These are phyloP conservation scores for Huntiella decipiens DNA, from an alignment of 2,329 filamentous ascomycete genomes.

Conservation along the genomic window DNA sequence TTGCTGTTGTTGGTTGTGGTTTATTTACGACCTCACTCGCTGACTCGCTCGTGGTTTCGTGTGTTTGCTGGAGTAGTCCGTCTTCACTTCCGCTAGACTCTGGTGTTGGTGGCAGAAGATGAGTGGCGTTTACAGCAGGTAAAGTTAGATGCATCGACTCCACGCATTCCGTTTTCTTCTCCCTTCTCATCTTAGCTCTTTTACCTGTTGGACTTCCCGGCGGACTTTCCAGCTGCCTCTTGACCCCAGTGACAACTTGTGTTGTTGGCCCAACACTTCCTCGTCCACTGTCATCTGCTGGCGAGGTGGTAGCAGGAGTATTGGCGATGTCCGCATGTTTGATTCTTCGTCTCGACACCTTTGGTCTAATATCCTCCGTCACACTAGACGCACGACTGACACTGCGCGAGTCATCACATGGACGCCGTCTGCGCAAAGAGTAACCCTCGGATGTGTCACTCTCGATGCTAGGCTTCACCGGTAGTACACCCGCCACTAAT, in stretches of 20 bases:
- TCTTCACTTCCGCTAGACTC: not conserved
- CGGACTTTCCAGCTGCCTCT: constrained; percentile 1
- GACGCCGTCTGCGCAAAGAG: constrained; percentile 33
- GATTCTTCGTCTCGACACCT: constrained; percentile 18
- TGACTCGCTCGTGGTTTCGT: not conserved
- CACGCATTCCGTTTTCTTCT: not conserved
- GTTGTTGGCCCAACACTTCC: too few species aligned
- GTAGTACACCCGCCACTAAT: constrained; percentile 21
- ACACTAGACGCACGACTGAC: constrained; percentile 37
- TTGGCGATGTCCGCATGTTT: not conserved
- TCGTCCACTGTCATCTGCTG: not conserved
- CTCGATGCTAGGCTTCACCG: constrained; percentile 33
- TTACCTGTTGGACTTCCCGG: constrained; percentile 6
- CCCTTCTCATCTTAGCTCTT: constrained; percentile 9
- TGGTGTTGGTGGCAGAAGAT: not conserved
- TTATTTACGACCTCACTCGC: not conserved
- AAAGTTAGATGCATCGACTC: not conserved
- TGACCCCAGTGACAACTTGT: constrained; percentile 8
- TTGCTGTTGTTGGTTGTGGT: not conserved
- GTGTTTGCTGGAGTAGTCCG: not conserved
- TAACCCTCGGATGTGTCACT: constrained; percentile 30
- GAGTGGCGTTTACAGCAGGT: not conserved
- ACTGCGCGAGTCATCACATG: constrained; percentile 17
- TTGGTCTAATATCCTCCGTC: constrained; percentile 35
- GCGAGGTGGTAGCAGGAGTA: too few species aligned